Percentiles rank a stretch among this genome's conserved stretches.
phyloP scores from a whole-genome alignment of 2,329 filamentous ascomycete species.

The Pseudogymnoascus sp. region DNA sequence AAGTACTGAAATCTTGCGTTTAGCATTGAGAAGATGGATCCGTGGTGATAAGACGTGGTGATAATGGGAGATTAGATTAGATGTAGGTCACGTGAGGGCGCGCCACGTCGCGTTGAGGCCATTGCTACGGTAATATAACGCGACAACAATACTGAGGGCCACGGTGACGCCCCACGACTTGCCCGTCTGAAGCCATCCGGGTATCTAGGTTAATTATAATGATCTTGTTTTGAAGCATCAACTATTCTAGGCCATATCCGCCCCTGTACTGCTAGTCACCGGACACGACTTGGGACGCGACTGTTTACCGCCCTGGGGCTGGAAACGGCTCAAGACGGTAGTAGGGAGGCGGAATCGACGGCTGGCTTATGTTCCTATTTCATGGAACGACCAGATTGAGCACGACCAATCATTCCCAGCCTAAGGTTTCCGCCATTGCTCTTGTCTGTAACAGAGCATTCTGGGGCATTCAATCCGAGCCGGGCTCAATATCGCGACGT shows the following conservation, averaged over 20 bases:
- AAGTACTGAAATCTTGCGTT: neutral
- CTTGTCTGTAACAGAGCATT: neutral
- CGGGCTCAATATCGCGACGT: neutral
- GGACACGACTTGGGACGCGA: neutral
- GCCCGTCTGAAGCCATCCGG: neutral
- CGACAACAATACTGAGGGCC: neutral
- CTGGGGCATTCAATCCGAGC: neutral
- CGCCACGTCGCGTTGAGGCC: neutral
- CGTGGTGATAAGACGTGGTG: neutral
- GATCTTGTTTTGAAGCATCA: neutral
- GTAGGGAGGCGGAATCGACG: neutral
- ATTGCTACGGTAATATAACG: neutral
- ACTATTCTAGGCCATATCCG: neutral
- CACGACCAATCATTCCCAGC: neutral
- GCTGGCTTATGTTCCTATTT: neutral
- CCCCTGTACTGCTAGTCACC: neutral
- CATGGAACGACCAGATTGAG: neutral
- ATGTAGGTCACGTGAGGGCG: neutral
- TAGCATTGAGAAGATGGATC: neutral
- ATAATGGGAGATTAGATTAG: slow-evolving; percentile 4
- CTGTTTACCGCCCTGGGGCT: neutral
- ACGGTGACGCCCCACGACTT: neutral
- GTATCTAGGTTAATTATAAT: neutral
- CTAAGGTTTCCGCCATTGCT: neutral
- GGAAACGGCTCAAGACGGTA: neutral